Percentiles rank a stretch among this genome's conserved stretches.
These are phyloP conservation scores for Nephromyces sp. DNA, from an alignment of 169 alveolate species.

Conservation along the genomic window DNA sequence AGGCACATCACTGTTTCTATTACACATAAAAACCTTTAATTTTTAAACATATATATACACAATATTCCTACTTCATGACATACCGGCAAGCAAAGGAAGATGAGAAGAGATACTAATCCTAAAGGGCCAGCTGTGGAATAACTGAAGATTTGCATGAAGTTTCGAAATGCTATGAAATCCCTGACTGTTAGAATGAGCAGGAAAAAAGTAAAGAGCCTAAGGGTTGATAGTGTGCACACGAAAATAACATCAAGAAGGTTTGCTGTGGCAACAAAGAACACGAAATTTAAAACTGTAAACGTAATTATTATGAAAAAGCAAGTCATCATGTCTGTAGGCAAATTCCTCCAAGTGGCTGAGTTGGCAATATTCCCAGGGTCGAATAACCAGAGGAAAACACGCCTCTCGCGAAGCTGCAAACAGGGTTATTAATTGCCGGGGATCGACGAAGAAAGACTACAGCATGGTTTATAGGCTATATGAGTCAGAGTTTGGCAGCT, in stretches of 20 bases:
- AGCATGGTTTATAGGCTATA: no score
- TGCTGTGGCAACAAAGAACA: background rate
- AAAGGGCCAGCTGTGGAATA: background rate
- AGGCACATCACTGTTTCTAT: no score
- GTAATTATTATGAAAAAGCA: constrained; percentile 5
- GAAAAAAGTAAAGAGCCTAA: constrained; percentile 12
- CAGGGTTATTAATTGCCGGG: no score
- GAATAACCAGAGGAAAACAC: no score
- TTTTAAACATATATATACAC: no score
- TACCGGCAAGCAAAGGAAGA: constrained; percentile 16
- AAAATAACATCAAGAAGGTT: constrained; percentile 9
- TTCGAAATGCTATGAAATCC: constrained; percentile 13
- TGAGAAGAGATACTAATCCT: constrained; percentile 3
- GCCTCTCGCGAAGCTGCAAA: no score
- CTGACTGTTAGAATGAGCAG: constrained; percentile 13
- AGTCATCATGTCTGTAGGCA: background rate
- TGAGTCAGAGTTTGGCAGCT: no score
- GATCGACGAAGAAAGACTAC: no score
- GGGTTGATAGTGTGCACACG: background rate
- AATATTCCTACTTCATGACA: no score
- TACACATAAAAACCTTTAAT: no score
- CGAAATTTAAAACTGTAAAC: background rate
- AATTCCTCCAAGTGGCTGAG: background rate
- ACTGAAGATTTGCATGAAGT: background rate
- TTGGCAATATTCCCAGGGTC: background rate